Evolutionary conservation across 208 protist genomes (phyloP).

Genomic region (Endotrypanum monterogeii): DNA sequence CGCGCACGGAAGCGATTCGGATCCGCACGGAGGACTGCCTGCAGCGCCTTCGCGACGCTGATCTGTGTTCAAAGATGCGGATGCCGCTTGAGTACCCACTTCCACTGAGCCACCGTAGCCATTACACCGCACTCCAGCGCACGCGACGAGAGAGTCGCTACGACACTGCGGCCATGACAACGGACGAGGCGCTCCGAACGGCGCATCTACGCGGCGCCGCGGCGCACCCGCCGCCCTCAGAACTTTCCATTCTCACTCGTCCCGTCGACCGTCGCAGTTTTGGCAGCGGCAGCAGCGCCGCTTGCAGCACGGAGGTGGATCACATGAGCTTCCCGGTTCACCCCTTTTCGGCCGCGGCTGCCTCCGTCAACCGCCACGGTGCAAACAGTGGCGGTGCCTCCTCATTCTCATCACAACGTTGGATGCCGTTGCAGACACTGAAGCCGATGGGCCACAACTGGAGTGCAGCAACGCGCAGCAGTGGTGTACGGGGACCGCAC

Average conservation of each 20-base stretch:
- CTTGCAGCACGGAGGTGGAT: neutral
- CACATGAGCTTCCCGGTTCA: conserved; percentile 16
- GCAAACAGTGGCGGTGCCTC: neutral
- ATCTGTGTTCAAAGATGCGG: conserved; percentile 45
- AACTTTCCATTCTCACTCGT: conserved; percentile 77
- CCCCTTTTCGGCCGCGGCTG: conserved; percentile 11
- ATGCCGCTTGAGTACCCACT: conserved; percentile 53
- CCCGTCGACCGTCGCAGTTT: conserved; percentile 29
- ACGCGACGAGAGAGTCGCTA: neutral
- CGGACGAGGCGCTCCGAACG: neutral
- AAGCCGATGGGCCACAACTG: conserved; percentile 77
- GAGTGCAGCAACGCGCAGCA: conserved; percentile 57
- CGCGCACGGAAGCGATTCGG: conserved; percentile 50
- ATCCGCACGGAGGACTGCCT: conserved; percentile 68
- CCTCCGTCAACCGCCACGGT: neutral
- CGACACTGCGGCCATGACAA: neutral
- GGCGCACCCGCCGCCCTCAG: conserved; percentile 56
- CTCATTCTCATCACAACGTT: conserved; percentile 11
- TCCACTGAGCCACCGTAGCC: conserved; percentile 26
- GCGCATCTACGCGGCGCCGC: conserved; percentile 47
- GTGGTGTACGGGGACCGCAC: conserved; percentile 57
- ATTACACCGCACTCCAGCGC: conserved; percentile 5
- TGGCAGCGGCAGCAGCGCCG: neutral
- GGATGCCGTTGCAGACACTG: conserved; percentile 74
- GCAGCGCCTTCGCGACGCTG: conserved; percentile 46